Evolutionary conservation across 164 flowering plant genomes (phyloP).

Genomic region (Vitis riparia): DNA sequence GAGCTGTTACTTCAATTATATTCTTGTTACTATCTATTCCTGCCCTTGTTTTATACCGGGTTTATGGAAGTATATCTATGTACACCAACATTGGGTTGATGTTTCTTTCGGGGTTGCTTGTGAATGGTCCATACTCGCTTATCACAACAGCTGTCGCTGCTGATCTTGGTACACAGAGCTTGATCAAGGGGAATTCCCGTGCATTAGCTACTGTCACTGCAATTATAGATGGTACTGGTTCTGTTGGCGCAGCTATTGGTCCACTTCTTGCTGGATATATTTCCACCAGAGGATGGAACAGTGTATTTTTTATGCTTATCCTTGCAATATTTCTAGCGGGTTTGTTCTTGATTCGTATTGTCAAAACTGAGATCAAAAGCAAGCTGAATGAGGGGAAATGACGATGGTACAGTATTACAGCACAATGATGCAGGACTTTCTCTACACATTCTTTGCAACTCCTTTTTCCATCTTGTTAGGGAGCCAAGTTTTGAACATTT

Average conservation of each 20-base stretch:
- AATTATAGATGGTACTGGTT: constrained; percentile 97
- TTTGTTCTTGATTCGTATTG: constrained; percentile 62
- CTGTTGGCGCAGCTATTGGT: constrained; percentile 97
- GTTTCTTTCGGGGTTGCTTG: constrained; percentile 81
- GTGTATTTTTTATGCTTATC: constrained; percentile 84
- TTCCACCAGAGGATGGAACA: constrained; percentile 87
- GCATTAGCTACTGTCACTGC: constrained; percentile 98
- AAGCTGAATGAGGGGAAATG: constrained; percentile 51
- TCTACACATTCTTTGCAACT: not conserved
- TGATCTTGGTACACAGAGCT: constrained; percentile 88
- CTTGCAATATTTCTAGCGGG: constrained; percentile 51
- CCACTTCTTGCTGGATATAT: constrained; percentile 90
- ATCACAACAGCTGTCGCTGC: constrained; percentile 97
- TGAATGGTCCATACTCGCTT: constrained; percentile 96
- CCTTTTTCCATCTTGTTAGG: not conserved
- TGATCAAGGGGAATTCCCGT: constrained; percentile 68
- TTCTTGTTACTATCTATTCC: constrained; percentile 79
- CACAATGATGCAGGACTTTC: not conserved
- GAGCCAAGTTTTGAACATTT: not conserved
- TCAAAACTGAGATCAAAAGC: constrained; percentile 56
- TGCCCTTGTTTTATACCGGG: constrained; percentile 68
- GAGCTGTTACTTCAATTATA: constrained; percentile 72
- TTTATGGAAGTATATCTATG: constrained; percentile 74
- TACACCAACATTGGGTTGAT: constrained; percentile 58
- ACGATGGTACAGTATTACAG: constrained; percentile 10